phyloP scores from a whole-genome alignment of 306 rosid genomes.

The Lathyrus tuberosus region DNA sequence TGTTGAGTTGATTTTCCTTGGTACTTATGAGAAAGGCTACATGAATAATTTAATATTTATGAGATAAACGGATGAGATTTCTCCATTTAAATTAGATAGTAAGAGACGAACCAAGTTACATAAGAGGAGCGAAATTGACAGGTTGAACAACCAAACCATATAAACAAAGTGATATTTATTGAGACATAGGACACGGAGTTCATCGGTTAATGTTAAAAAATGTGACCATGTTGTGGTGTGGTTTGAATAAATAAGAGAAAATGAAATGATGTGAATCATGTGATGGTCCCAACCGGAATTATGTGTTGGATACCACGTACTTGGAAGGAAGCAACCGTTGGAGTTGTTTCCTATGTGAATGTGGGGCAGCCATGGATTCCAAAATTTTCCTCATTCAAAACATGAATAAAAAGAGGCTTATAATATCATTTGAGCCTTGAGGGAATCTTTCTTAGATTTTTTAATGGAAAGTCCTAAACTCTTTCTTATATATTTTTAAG shows the following conservation, averaged over 20 bases:
- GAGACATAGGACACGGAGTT: constrained; percentile 2
- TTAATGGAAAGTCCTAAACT: too few species aligned
- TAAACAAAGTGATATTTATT: constrained; percentile 26
- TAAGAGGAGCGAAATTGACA: constrained; percentile 29
- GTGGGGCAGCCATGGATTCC: constrained; percentile 37
- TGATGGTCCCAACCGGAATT: constrained; percentile 27
- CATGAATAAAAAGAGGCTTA: not conserved
- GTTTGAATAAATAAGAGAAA: not conserved
- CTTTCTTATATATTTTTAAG: too few species aligned
- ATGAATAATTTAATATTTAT: too few species aligned
- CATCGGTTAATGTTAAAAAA: constrained; percentile 12
- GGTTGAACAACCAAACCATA: constrained; percentile 35
- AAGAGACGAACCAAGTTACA: too few species aligned
- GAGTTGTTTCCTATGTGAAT: constrained; percentile 25
- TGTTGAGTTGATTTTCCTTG: too few species aligned
- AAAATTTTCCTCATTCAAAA: constrained; percentile 29
- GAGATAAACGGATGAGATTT: too few species aligned
- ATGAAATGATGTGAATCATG: constrained; percentile 32
- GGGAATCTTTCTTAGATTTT: too few species aligned
- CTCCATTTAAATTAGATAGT: too few species aligned
- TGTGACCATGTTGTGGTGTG: constrained; percentile 16
- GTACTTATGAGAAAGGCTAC: too few species aligned
- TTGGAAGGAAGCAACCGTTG: constrained; percentile 23
- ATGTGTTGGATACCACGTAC: constrained; percentile 11
- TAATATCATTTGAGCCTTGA: not conserved